Evolutionary conservation across 1,284 basidiomycete species (phyloP), one percentile per base, ranked within the genome.

Genomic region (Phylloporus sp.): DNA sequence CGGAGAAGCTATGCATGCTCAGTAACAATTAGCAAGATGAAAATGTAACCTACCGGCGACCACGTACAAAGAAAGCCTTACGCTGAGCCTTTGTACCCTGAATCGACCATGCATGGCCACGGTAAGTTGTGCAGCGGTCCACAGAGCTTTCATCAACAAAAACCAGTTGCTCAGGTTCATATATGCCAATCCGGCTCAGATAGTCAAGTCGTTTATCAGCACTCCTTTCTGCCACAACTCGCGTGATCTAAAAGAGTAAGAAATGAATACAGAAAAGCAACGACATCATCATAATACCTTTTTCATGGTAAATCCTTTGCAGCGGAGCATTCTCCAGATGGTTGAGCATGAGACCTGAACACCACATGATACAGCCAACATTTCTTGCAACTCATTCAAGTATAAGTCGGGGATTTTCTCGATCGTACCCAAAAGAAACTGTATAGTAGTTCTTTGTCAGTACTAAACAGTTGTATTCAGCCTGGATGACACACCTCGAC

Each of bases 101-200:
- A 5, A 68, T 59, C 22, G 71, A 69, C 72, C 71, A 73, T 0
- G 73, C 74, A 29, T 26, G n/a, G 37, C 61, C 55, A 29, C 53
- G 3, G 11, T 69, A 65, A 11, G 57, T 61, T 17, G 59, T 67
- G 1, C 39, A 4, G 12, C 40, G 37, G 32, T 70, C 69, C 11
- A 74, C 64, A 46, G 63, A 62, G 11, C 61, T 63, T 39, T 69
- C 63, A 44, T 70, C 63, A 24, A 70, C 53, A 39, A 66, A 68
- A 17, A 67, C 58, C n/a, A 68, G 57, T 52, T 80, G 77, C 0
- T 74, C 57, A 2, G 74, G 56, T 1, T 34, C 3, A 62, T 78
- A 78, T 2, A 56, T 42, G 1, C 70, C 66, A 15, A 78, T 74
- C 5, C 61, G 15, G 24, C 60, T 26, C 8, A 64, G 46, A 34